These are phyloP conservation scores for Kodamaea hsintzibuensis DNA, from an alignment of 805 yeast species.

Conservation along the genomic window DNA sequence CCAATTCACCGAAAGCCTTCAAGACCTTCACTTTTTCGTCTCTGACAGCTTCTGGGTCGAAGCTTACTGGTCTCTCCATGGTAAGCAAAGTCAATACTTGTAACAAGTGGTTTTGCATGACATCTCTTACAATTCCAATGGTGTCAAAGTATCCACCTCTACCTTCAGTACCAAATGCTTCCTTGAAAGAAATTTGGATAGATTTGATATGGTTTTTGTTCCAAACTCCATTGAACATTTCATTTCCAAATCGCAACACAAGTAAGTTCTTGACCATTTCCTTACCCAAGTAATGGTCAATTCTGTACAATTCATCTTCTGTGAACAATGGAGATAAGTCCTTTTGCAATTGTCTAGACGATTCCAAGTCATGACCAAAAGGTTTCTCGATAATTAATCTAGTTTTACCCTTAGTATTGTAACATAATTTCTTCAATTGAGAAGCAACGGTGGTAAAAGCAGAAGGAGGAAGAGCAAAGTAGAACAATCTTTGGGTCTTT, in stretches of 20 bases:
- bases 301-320: constrained; percentile 91
- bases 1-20: constrained; percentile 73
- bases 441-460: constrained; percentile 80
- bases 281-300: constrained; percentile 96
- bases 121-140: constrained; percentile 95
- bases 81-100: constrained; percentile 90
- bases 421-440: constrained; percentile 66
- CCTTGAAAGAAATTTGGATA: constrained; percentile 91
- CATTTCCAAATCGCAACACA: constrained; percentile 88
- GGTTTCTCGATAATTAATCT: constrained; percentile 95
- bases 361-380: constrained; percentile 86
- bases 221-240: constrained; percentile 87
- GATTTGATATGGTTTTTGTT: constrained; percentile 73
- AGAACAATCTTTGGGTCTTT: constrained; percentile 78
- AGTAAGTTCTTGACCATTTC: constrained; percentile 95
- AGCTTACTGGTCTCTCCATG: constrained; percentile 94
- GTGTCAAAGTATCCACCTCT: constrained; percentile 97
- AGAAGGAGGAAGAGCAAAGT: constrained; percentile 93
- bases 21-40: constrained; percentile 95
- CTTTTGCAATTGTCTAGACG: constrained; percentile 74
- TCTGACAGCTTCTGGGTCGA: constrained; percentile 88
- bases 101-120: constrained; percentile 94
- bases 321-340: constrained; percentile 81
- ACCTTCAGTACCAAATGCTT: constrained; percentile 98
- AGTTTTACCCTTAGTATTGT: constrained; percentile 63